phyloP scores from a whole-genome alignment of 139 green algal species.

The Deuterostichococcus epilithicus region DNA sequence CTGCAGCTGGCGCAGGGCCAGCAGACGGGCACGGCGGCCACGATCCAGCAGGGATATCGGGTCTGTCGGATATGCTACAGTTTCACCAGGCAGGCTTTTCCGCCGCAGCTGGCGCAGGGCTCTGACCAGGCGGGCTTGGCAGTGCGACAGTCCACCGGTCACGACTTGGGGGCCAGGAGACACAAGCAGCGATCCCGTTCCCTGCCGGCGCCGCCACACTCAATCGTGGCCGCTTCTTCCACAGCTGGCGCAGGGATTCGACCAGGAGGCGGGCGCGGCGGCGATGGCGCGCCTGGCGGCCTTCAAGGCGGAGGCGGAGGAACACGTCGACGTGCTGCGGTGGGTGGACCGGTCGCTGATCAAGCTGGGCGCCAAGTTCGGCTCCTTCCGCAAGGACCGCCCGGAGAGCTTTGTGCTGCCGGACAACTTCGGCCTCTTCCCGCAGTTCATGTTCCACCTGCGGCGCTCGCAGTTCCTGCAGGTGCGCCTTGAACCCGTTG shows the following conservation, averaged over 20 bases:
- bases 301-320: constrained; percentile 82
- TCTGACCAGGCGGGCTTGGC: not conserved
- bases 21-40: no score
- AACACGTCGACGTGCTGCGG: constrained; percentile 90
- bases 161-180: no score
- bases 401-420: constrained; percentile 43
- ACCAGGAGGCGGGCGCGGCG: constrained; percentile 40
- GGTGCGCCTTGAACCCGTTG: no score
- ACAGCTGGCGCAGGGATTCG: constrained; percentile 29
- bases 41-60: no score
- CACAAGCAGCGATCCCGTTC: no score
- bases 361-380: constrained; percentile 36
- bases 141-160: no score
- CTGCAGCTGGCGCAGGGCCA: no score
- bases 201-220: no score
- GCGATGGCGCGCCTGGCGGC: constrained; percentile 39
- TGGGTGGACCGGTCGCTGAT: constrained; percentile 63
- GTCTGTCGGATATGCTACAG: no score
- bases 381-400: constrained; percentile 25
- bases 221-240: no score
- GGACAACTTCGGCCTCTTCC: constrained; percentile 42
- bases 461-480: constrained; percentile 49
- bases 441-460: constrained; percentile 69
- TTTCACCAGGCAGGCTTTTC: no score
- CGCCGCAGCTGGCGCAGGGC: not conserved